phyloP scores from a whole-genome alignment of 116 monocot species.

The Iris pallida region DNA sequence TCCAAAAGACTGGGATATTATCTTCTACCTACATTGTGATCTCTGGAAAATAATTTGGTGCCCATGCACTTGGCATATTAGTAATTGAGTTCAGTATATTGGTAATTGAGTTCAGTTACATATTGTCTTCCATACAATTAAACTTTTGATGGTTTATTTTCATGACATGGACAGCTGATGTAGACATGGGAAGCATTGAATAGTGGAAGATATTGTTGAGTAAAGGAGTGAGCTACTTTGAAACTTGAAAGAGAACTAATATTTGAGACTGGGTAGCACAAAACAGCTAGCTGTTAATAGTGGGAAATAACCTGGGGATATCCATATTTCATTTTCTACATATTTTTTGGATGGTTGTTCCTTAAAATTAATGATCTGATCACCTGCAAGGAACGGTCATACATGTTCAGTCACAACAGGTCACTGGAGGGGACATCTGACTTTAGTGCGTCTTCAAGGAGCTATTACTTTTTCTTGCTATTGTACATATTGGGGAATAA shows the following conservation, averaged over 20 bases:
- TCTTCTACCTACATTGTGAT: background rate
- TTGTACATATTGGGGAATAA: no score
- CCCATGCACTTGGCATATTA: no score
- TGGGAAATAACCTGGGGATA: background rate
- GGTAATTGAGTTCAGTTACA: background rate
- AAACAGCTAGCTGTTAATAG: constrained; percentile 1
- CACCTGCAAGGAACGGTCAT: background rate
- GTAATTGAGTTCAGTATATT: no score
- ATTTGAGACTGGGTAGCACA: background rate
- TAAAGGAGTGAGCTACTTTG: background rate
- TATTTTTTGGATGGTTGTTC: background rate
- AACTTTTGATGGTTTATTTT: background rate
- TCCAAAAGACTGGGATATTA: background rate
- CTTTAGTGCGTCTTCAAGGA: background rate
- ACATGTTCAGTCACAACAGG: background rate
- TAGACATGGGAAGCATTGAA: background rate
- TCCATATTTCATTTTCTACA: background rate
- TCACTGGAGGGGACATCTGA: constrained; percentile 13
- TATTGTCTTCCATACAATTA: background rate
- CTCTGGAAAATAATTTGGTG: background rate
- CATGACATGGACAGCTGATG: background rate
- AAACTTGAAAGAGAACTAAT: background rate
- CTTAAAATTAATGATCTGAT: background rate
- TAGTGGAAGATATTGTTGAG: background rate
- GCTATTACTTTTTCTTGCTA: background rate